phyloP scores from a whole-genome alignment of 768 basidiomycete species.

The Gymnopilus junonius region DNA sequence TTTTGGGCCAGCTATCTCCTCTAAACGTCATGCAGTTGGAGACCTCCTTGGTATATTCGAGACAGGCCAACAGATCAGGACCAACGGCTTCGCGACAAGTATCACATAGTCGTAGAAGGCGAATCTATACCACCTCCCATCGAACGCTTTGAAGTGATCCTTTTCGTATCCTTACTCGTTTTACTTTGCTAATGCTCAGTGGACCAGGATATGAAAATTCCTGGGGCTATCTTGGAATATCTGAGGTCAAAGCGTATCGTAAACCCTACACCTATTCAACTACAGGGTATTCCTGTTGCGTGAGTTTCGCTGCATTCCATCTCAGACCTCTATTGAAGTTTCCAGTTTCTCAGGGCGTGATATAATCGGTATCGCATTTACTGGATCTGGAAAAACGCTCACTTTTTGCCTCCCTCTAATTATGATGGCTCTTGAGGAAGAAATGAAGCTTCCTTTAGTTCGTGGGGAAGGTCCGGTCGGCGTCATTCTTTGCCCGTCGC shows the following conservation, averaged over 20 bases:
- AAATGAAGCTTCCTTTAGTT: constrained; percentile 85
- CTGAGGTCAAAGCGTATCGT: constrained; percentile 86
- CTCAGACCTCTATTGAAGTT: constrained; percentile 23
- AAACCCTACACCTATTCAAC: constrained; percentile 92
- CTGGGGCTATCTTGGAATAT: constrained; percentile 79
- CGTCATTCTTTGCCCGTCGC: constrained; percentile 93
- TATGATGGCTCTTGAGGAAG: constrained; percentile 95
- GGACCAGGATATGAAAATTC: constrained; percentile 99
- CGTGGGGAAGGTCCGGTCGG: constrained; percentile 98
- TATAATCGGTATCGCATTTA: constrained; percentile 99
- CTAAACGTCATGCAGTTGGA: constrained; percentile 65
- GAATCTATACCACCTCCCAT: constrained; percentile 94
- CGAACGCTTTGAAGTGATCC: constrained; percentile 74
- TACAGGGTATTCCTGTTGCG: constrained; percentile 97
- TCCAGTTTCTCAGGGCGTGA: constrained; percentile 91
- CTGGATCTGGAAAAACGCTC: constrained; percentile 98
- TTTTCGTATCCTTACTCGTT: background rate
- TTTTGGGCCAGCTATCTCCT: background rate
- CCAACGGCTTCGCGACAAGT: constrained; percentile 80
- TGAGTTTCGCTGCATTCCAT: constrained; percentile 41
- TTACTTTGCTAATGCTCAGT: background rate
- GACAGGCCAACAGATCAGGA: constrained; percentile 72
- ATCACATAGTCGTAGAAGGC: constrained; percentile 95
- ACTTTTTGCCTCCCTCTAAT: constrained; percentile 97
- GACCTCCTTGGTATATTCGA: constrained; percentile 82